Conservation (phyloP, 2,329 filamentous ascomycete species). For the Alternaria sp. region DNA sequence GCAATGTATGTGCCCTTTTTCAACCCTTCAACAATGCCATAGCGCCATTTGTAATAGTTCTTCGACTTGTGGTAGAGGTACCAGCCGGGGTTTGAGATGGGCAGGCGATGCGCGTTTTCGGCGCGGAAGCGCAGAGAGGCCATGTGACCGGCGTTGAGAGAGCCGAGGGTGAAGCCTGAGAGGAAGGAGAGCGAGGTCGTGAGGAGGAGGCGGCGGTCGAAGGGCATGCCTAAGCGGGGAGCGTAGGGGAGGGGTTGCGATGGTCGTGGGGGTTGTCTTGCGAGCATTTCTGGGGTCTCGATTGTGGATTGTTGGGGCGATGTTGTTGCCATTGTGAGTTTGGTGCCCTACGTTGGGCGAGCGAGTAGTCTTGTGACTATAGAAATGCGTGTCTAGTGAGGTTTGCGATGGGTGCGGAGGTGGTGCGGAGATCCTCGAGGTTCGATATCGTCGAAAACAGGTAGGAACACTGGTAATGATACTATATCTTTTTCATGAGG, state of each 20-base stretch:
- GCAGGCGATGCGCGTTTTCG: conserved; percentile 94
- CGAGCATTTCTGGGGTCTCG: neutral
- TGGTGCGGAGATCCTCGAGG: conserved; percentile 19
- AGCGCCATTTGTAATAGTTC: conserved; percentile 85
- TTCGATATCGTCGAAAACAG: neutral
- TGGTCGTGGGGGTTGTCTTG: neutral
- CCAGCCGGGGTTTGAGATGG: conserved; percentile 84
- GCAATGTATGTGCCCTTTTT: conserved; percentile 76
- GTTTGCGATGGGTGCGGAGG: conserved; percentile 23
- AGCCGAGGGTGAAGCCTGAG: conserved; percentile 75
- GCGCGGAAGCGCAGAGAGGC: conserved; percentile 87
- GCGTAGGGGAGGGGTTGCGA: conserved; percentile 9
- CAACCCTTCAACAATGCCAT: conserved; percentile 79
- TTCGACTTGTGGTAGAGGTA: conserved; percentile 99
- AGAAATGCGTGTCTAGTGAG: neutral
- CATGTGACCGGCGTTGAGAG: conserved; percentile 74
- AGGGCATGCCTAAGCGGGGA: conserved; percentile 67
- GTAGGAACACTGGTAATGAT: neutral
- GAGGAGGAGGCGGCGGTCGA: conserved; percentile 70
- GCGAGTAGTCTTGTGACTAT: too few relatives aligned
- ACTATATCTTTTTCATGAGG: neutral
- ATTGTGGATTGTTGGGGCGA: neutral
- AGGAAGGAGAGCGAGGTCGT: conserved; percentile 70
- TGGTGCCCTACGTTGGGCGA: neutral
- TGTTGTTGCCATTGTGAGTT: conserved; percentile 12